phyloP scores from a whole-genome alignment of 257 asterid species.

The Ballota nigra region DNA sequence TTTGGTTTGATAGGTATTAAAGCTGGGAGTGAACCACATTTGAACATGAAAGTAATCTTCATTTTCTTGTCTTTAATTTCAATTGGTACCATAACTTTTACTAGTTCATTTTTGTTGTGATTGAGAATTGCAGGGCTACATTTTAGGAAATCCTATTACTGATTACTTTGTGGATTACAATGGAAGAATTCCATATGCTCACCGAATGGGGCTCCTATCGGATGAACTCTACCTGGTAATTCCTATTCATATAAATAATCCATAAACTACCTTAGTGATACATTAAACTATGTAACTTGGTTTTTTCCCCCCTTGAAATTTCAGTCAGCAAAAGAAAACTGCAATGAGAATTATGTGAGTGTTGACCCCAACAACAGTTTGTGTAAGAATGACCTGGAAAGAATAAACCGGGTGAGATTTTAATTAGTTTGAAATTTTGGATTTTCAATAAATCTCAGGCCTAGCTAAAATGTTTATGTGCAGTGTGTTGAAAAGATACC shows the following conservation, averaged over 20 bases:
- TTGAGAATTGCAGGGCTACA: constrained; percentile 29
- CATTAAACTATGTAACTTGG: background rate
- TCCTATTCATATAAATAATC: background rate
- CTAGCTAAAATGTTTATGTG: background rate
- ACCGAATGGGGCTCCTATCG: constrained; percentile 36
- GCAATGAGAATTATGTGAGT: constrained; percentile 16
- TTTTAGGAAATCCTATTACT: constrained; percentile 31
- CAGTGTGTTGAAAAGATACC: constrained; percentile 23
- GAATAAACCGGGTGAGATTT: constrained; percentile 19
- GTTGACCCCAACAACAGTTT: constrained; percentile 11
- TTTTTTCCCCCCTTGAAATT: background rate
- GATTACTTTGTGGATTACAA: background rate
- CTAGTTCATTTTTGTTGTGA: background rate
- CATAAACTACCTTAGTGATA: background rate
- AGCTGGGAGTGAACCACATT: constrained; percentile 18
- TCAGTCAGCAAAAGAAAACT: constrained; percentile 29
- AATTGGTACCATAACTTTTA: too few relatives aligned
- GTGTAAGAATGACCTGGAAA: constrained; percentile 18
- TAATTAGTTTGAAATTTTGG: background rate
- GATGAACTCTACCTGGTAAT: constrained; percentile 31
- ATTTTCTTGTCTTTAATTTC: too few relatives aligned
- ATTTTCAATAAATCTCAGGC: background rate
- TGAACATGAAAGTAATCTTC: constrained; percentile 37
- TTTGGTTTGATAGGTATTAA: constrained; percentile 25
- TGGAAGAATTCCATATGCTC: constrained; percentile 29